Evolutionary conservation across 495 filamentous ascomycete genomes (phyloP).

Genomic region (Penicillium antarcticum): DNA sequence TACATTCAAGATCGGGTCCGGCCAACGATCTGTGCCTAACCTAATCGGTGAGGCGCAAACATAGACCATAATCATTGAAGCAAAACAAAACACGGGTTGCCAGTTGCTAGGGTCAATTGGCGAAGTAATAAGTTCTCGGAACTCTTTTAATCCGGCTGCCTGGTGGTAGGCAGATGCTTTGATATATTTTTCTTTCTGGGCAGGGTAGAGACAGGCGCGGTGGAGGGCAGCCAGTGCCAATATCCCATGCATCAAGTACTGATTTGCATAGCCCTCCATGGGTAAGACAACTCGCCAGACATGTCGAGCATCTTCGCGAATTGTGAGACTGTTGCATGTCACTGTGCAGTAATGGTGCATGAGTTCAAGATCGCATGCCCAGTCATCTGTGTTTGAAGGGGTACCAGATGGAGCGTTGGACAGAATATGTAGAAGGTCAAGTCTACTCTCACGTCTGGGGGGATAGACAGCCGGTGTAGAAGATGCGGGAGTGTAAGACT

Average conservation of each 20-base stretch:
- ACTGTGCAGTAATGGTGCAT: slow-evolving; percentile 33
- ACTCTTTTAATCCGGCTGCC: slow-evolving; percentile 19
- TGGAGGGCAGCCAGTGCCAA: slow-evolving; percentile 39
- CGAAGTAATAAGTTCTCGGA: slow-evolving; percentile 21
- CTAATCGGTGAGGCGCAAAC: slow-evolving; percentile 27
- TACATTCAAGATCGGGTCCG: slow-evolving; percentile 17
- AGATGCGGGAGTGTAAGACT: slow-evolving; percentile 2
- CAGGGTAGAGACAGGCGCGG: slow-evolving; percentile 21
- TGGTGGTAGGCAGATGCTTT: slow-evolving; percentile 27
- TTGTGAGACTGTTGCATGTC: slow-evolving; percentile 22
- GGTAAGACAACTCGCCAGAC: slow-evolving; percentile 34
- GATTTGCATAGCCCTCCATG: slow-evolving; percentile 32
- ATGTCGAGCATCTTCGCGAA: slow-evolving; percentile 19
- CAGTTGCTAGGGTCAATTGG: slow-evolving; percentile 32
- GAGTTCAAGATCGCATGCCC: slow-evolving; percentile 27
- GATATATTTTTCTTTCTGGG: slow-evolving; percentile 15
- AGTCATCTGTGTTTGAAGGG: slow-evolving; percentile 13
- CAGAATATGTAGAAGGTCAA: slow-evolving; percentile 12
- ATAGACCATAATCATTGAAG: slow-evolving; percentile 35
- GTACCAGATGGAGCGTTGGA: slow-evolving; percentile 1
- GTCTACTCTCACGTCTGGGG: slow-evolving; percentile 1
- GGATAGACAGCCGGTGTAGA: neutral
- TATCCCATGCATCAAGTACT: slow-evolving; percentile 40
- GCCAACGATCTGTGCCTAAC: slow-evolving; percentile 18
- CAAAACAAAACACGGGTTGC: slow-evolving; percentile 39